Evolutionary conservation across 1,284 basidiomycete genomes (phyloP), one percentile per base, ranked within the genome.

Genomic region (Kalmanozyma brasiliensis): DNA sequence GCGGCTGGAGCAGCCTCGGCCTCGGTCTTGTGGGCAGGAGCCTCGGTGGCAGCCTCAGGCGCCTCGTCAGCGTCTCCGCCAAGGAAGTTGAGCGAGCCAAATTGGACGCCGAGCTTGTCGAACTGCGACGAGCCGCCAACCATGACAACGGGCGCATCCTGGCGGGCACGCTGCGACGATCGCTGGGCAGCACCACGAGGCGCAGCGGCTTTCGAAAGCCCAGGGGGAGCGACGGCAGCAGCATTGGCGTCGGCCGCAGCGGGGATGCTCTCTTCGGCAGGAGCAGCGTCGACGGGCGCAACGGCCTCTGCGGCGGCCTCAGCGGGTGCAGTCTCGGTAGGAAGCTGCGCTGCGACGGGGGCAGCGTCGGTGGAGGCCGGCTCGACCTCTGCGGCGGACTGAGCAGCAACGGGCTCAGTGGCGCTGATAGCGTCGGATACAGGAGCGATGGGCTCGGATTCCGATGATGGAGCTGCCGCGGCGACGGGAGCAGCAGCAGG

Each of bases 101-200:
- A 82, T 49, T 78, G 72, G 24, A 80, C 69, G 44, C 78, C 80
- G 14, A 82, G 73, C 43, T 67, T 79, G 73, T 82, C 80, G 35
- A 80, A 67, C 48, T 72, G 61, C 4, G 76, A 68, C 22, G 62
- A 60, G 24, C 72, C 74, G 24, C 78, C 77, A n/a, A 78, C 72
- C 74, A 82, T 75, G 29, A 79, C 78, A 24, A 82, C 79, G 8
- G 80, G 65, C 17, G 71, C 73, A 20, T 80, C 79, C 52, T 80
- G 80, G 41, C 66, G 69, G 22, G 77, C 65, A n/a, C 80, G 72
- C 58, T 78, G 74, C 20, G 60, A 55, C 36, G 61, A 64, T 35
- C 76, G 68, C 55, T 75, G 73, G 11, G 63, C 55, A 9, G 45
- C 33, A 22, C 46, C 49, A 17, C 69, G 55, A 32, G 69, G 58